phyloP scores from a whole-genome alignment of 768 basidiomycete species.

The Russula sp. region DNA sequence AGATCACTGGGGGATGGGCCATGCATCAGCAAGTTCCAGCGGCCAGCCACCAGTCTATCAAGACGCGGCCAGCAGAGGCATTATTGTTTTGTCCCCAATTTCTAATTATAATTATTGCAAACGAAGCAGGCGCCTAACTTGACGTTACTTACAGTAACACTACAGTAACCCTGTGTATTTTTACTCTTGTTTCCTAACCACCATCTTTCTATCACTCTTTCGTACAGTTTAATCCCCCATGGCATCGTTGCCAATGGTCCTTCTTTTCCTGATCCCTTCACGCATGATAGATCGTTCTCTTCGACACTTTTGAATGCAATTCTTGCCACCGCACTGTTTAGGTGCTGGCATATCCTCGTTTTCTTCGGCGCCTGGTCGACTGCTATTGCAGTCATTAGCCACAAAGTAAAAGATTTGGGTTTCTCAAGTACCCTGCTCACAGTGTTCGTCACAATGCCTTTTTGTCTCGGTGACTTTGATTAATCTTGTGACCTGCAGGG shows the following conservation, averaged over 20 bases:
- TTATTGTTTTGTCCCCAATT: no score
- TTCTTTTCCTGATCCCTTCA: conserved; percentile 32
- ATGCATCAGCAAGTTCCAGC: no score
- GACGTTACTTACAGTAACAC: no score
- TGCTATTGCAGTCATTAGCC: conserved; percentile 51
- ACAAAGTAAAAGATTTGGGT: conserved; percentile 43
- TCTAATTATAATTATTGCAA: no score
- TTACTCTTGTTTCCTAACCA: conserved; percentile 3
- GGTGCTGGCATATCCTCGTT: conserved; percentile 66
- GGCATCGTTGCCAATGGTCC: neutral
- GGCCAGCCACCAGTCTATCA: neutral
- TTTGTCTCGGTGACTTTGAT: conserved; percentile 1
- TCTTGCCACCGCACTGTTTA: conserved; percentile 45
- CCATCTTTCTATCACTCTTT: neutral
- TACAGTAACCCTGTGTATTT: no score
- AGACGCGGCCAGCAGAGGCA: neutral
- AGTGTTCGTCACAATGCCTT: conserved; percentile 46
- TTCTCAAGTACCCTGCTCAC: conserved; percentile 60
- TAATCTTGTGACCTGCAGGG: conserved; percentile 39
- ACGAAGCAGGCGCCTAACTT: no score
- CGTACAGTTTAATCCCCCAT: conserved; percentile 1
- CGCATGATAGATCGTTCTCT: neutral
- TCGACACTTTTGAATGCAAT: conserved; percentile 34
- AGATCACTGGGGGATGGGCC: no score
- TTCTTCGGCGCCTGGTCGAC: conserved; percentile 66